Percentiles rank a stretch among this genome's conserved stretches.
Evolutionary conservation across 2,329 filamentous ascomycete species (phyloP).

Genomic region (Ascochyta fabae): DNA sequence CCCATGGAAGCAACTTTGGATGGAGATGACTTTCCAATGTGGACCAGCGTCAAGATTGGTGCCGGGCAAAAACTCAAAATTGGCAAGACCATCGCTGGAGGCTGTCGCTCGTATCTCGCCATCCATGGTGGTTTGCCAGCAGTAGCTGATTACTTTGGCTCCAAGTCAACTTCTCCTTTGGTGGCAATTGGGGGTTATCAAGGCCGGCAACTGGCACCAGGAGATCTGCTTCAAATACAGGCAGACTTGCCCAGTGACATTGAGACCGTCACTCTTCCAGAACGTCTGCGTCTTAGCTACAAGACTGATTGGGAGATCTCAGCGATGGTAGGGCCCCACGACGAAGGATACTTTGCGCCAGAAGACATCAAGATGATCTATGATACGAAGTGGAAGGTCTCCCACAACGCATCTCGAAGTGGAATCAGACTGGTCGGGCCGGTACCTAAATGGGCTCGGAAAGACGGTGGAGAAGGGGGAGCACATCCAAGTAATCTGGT

Average conservation of each 20-base stretch:
- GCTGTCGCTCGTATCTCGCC: constrained; percentile 65
- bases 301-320: constrained; percentile 59
- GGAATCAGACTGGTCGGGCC: constrained; percentile 67
- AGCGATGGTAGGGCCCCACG: constrained; percentile 63
- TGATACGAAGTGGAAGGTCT: constrained; percentile 64
- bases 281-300: constrained; percentile 57
- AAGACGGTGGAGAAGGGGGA: constrained; percentile 68
- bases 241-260: constrained; percentile 47
- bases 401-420: constrained; percentile 66
- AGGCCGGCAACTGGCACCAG: constrained; percentile 61
- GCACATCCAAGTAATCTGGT: constrained; percentile 65
- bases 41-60: constrained; percentile 59
- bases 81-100: constrained; percentile 59
- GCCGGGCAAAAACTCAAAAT: constrained; percentile 62
- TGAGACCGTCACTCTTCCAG: constrained; percentile 49
- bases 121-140: constrained; percentile 61
- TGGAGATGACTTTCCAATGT: constrained; percentile 59
- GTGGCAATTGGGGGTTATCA: constrained; percentile 67
- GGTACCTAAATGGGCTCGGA: constrained; percentile 63
- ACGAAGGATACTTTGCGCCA: constrained; percentile 59
- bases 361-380: constrained; percentile 66
- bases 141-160: constrained; percentile 64
- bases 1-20: constrained; percentile 61
- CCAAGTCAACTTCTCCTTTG: constrained; percentile 65
- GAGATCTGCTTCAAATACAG: constrained; percentile 59